Percentiles rank a stretch among this genome's conserved stretches.
phyloP scores from a whole-genome alignment of 805 yeast genomes.

The Lachancea thermotolerans region DNA sequence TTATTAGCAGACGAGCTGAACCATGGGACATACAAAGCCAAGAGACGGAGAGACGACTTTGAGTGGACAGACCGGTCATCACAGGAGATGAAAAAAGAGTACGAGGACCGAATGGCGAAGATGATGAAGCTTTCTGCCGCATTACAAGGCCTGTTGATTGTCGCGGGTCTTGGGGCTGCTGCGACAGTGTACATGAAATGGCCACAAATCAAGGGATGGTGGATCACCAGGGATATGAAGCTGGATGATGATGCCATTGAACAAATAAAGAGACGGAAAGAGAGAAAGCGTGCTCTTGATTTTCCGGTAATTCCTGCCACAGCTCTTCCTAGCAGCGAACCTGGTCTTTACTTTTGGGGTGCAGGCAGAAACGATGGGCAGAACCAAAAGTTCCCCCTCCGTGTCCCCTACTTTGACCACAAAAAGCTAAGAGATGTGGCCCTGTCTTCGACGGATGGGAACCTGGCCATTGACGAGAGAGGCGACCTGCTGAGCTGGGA shows the following conservation, averaged over 20 bases:
- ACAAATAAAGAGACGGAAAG: slow-evolving; percentile 17
- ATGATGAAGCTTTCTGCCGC: slow-evolving; percentile 41
- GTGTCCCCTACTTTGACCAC: slow-evolving; percentile 60
- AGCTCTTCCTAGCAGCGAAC: slow-evolving; percentile 36
- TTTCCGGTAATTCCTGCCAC: slow-evolving; percentile 29
- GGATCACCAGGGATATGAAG: slow-evolving; percentile 16
- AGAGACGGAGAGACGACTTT: slow-evolving; percentile 15
- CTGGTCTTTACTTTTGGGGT: slow-evolving; percentile 65
- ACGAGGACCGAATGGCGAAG: slow-evolving; percentile 33
- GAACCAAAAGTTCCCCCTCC: slow-evolving; percentile 43
- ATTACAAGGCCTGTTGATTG: slow-evolving; percentile 35
- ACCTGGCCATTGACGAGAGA: slow-evolving; percentile 52
- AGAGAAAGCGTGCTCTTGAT: slow-evolving; percentile 14
- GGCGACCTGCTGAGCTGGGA: slow-evolving; percentile 76
- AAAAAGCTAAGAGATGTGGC: slow-evolving; percentile 50
- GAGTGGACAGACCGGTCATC: slow-evolving; percentile 20
- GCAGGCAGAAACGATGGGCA: slow-evolving; percentile 26
- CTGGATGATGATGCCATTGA: slow-evolving; percentile 21
- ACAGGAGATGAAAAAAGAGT: slow-evolving; percentile 14
- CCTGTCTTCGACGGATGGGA: slow-evolving; percentile 33
- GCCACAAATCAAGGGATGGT: slow-evolving; percentile 31
- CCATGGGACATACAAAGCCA: slow-evolving; percentile 25
- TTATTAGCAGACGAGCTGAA: slow-evolving; percentile 24
- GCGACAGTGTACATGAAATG: slow-evolving; percentile 34
- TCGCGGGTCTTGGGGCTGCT: slow-evolving; percentile 34